Conservation (phyloP, 495 filamentous ascomycete species). For the Paragyromitra xinjiangensis region DNA sequence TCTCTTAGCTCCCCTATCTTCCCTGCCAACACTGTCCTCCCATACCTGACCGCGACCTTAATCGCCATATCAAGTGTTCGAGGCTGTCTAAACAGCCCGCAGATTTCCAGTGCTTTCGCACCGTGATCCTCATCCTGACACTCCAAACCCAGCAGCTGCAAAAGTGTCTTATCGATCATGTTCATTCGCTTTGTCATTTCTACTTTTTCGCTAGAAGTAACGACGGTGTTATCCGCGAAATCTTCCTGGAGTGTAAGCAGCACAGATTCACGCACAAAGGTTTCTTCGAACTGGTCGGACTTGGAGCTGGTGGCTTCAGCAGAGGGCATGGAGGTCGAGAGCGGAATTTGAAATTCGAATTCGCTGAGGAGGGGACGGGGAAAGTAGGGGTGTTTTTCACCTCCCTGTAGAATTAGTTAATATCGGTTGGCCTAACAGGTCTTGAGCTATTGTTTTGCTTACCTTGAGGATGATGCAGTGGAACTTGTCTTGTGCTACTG, state of each 20-base stretch:
- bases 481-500: conserved; percentile 89
- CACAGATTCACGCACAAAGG: conserved; percentile 77
- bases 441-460: not conserved
- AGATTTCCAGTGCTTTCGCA: conserved; percentile 89
- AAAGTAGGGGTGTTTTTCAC: conserved; percentile 92
- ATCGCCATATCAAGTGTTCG: conserved; percentile 54
- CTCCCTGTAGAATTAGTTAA: conserved; percentile 63
- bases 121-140: conserved; percentile 91
- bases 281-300: conserved; percentile 70
- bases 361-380: conserved; percentile 89
- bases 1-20: conserved; percentile 56
- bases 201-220: conserved; percentile 69
- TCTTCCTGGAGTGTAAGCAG: conserved; percentile 76
- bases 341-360: conserved; percentile 88
- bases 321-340: conserved; percentile 63
- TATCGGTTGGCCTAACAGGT: not conserved
- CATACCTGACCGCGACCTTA: conserved; percentile 57
- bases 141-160: conserved; percentile 89
- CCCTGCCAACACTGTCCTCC: conserved; percentile 51
- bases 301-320: conserved; percentile 32
- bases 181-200: conserved; percentile 74
- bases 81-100: conserved; percentile 52
- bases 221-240: conserved; percentile 69
- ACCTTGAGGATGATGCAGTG: conserved; percentile 97
- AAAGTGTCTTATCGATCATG: conserved; percentile 83